phyloP scores from a whole-genome alignment of 768 basidiomycete genomes.

The Lactarius akahatsu region DNA sequence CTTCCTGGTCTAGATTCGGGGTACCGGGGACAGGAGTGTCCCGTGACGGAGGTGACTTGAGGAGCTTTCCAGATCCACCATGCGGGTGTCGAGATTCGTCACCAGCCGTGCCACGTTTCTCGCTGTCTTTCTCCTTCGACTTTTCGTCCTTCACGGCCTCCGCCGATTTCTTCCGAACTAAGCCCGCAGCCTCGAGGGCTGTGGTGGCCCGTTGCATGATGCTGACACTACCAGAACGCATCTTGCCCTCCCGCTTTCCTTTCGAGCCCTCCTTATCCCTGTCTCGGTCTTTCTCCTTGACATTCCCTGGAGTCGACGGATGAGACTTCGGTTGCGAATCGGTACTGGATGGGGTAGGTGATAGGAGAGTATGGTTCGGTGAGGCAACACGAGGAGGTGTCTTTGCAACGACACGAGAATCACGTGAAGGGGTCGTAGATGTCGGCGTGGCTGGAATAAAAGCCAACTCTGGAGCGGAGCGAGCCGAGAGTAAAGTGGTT shows the following conservation, averaged over 20 bases:
- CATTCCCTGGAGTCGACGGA: slow-evolving; percentile 67
- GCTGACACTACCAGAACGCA: slow-evolving; percentile 84
- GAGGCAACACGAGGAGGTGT: slow-evolving; percentile 52
- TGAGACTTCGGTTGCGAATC: slow-evolving; percentile 55
- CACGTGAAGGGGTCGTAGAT: slow-evolving; percentile 37
- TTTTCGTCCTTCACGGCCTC: slow-evolving; percentile 70
- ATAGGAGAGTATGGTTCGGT: slow-evolving; percentile 42
- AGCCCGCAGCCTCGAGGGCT: slow-evolving; percentile 79
- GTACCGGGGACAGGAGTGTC: slow-evolving; percentile 48
- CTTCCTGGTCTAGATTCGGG: slow-evolving; percentile 47
- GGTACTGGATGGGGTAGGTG: slow-evolving; percentile 57
- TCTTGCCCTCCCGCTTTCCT: slow-evolving; percentile 56
- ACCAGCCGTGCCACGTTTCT: slow-evolving; percentile 46
- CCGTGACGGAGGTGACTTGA: slow-evolving; percentile 67
- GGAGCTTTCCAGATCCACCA: slow-evolving; percentile 64
- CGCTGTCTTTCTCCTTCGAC: slow-evolving; percentile 41
- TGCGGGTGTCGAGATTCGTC: slow-evolving; percentile 66
- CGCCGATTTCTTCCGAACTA: slow-evolving; percentile 78
- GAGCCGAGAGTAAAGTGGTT: slow-evolving; percentile 36
- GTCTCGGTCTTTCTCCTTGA: slow-evolving; percentile 59
- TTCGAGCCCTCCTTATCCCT: slow-evolving; percentile 44
- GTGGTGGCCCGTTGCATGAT: slow-evolving; percentile 97
- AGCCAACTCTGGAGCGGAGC: slow-evolving; percentile 59
- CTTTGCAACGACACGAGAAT: slow-evolving; percentile 41
- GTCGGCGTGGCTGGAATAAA: slow-evolving; percentile 81